Percentiles rank a stretch among this genome's conserved stretches.
Conservation (phyloP, 2,329 filamentous ascomycete species). For the Pleomassaria siparia region DNA sequence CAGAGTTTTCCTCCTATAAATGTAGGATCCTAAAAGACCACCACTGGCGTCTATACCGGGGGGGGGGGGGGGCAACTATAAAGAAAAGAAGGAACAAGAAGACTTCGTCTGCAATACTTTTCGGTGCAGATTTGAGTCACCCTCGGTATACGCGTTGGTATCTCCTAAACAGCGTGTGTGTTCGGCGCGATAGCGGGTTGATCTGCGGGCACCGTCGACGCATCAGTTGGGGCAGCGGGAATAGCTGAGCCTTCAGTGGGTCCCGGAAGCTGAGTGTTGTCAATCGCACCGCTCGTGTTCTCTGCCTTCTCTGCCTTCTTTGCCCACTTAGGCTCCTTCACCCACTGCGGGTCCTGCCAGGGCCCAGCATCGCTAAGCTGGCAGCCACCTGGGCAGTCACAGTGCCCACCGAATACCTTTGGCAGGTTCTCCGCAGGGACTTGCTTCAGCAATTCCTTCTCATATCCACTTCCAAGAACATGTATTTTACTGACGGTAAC, state of each 20-base stretch:
- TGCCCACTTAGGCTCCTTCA: slow-evolving; percentile 57
- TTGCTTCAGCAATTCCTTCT: slow-evolving; percentile 81
- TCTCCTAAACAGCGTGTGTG: slow-evolving; percentile 11
- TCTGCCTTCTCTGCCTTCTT: slow-evolving; percentile 33
- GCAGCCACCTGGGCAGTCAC: slow-evolving; percentile 81
- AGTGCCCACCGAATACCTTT: slow-evolving; percentile 79
- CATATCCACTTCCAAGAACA: slow-evolving; percentile 78
- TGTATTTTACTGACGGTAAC: slow-evolving; percentile 97
- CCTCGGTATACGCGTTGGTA: not conserved
- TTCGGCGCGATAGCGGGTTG: slow-evolving; percentile 14
- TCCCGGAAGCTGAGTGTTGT: slow-evolving; percentile 34
- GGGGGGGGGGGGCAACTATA: not conserved
- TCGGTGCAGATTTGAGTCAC: not conserved
- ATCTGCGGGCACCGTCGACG: slow-evolving; percentile 17
- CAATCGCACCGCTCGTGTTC: slow-evolving; percentile 28
- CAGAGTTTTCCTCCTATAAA: not conserved
- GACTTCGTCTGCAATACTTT: not conserved
- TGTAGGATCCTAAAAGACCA: not conserved
- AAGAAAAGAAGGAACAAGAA: slow-evolving; percentile 1
- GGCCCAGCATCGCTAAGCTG: slow-evolving; percentile 85
- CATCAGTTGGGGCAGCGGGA: slow-evolving; percentile 18
- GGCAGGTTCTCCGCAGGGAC: slow-evolving; percentile 89
- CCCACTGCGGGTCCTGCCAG: slow-evolving; percentile 75
- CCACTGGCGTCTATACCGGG: slow-evolving; percentile 3
- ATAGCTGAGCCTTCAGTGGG: slow-evolving; percentile 23